Evolutionary conservation across 345 rosid species (phyloP), one percentile per base, ranked within the genome.

Genomic region (Arabidopsis suecica): DNA sequence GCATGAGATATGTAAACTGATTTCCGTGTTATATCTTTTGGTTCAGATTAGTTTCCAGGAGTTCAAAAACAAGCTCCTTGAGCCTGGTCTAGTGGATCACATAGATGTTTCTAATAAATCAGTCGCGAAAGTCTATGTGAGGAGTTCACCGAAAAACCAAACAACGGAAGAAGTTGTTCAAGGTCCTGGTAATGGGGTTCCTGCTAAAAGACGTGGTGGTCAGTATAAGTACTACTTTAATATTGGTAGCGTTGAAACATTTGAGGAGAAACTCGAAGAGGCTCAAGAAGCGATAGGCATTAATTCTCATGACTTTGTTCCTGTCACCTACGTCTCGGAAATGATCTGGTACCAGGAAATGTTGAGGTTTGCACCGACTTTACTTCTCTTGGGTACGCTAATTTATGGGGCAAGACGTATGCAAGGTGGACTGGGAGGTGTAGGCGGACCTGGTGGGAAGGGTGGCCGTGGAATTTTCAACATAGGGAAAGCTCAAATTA

Each of bases 11-110:
- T 10, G 49, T 40, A 3, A 32, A 14, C 48, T 77, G 22, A 57
- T 42, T 53, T 57, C 45, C 0, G 4, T 55, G 25, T 30, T 51
- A n/a, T 34, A 23, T 42, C 3, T 53, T 22, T 34, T 73, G 34
- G 73, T 79, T 68, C 90, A 94, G 99, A 90, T 94, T 80, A 91
- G 97, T 67, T 94, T 94, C 88, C 99, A 94, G 77, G 99, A 91
- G 81, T 91, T 91, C 85, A 90, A 88, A 78, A 91, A 93, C 82
- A 88, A 89, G 88, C 88, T 91, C 56, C 91, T 94, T 55, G 97
- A 91, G 80, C 91, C 91, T 37, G 97, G 97, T 73, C 64, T 91
- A 79, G 99, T 94, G 73, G 97, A 94, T 85, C 97, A 75, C 82
- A 86, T 94, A 34, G 93, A 90, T 79, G 89, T 94, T 71, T 85